These are phyloP conservation scores for Fusarium annulatum DNA, from an alignment of 2,329 filamentous ascomycete genomes.

Conservation along the genomic window DNA sequence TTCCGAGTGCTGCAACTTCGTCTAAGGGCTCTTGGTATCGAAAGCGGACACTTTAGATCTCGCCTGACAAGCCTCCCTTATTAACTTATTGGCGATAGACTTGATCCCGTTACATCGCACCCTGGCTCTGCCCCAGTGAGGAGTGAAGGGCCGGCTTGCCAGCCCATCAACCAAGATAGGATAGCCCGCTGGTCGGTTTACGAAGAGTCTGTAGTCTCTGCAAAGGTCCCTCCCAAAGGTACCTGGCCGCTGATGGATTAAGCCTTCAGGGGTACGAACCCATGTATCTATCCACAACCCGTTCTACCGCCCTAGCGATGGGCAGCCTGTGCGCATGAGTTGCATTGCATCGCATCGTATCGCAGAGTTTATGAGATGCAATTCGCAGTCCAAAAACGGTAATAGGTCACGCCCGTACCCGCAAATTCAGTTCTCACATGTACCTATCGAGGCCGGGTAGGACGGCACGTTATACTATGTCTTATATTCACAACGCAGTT, in stretches of 20 bases:
- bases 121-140: constrained; percentile 14
- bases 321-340: constrained; percentile 5
- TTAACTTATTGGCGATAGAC: not conserved
- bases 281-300: constrained; percentile 19
- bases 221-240: constrained; percentile 16
- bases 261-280: not conserved
- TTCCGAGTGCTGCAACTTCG: not conserved
- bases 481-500: not conserved
- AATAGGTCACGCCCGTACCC: constrained; percentile 27
- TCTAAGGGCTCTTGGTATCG: not conserved
- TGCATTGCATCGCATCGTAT: not conserved
- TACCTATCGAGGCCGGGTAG: not conserved
- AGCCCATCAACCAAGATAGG: not conserved
- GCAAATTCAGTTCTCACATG: not conserved
- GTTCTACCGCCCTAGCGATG: constrained; percentile 5
- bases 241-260: not conserved
- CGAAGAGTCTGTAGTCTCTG: constrained; percentile 2
- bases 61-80: constrained; percentile 12
- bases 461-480: constrained; percentile 1
- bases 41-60: not conserved
- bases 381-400: constrained; percentile 7
- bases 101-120: constrained; percentile 12
- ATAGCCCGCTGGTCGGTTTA: not conserved
- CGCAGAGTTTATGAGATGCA: constrained; percentile 12
- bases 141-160: not conserved